A percentile compares a stretch with the other conserved stretches of the same genome.
phyloP scores from a whole-genome alignment of 139 green algal species.

The Tetraselmis chui region DNA sequence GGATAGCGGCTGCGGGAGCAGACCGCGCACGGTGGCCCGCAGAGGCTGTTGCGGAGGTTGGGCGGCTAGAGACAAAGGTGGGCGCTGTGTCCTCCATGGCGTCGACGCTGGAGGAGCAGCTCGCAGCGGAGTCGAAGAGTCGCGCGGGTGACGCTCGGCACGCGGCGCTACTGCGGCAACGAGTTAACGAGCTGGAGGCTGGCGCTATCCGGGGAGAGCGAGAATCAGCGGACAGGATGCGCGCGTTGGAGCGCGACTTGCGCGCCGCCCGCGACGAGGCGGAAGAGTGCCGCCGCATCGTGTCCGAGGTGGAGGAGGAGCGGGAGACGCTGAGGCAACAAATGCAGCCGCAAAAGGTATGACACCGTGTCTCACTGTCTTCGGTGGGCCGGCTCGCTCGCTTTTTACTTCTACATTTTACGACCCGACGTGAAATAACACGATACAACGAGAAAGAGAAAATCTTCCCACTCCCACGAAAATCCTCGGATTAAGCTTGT shows the following conservation, averaged over 20 bases:
- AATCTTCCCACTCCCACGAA: too few species aligned
- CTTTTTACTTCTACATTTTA: too few species aligned
- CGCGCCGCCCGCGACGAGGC: conserved; percentile 7
- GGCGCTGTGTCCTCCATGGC: conserved; percentile 15
- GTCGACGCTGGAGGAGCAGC: conserved; percentile 3
- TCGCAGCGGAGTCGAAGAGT: conserved; percentile 12
- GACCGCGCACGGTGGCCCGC: conserved; percentile 41
- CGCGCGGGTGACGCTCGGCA: neutral
- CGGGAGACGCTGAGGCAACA: neutral
- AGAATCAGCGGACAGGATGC: conserved; percentile 3
- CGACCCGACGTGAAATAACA: too few species aligned
- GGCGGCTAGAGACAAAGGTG: conserved; percentile 17
- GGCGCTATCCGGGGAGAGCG: conserved; percentile 7
- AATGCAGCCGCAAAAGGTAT: neutral
- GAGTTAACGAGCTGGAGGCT: conserved; percentile 5
- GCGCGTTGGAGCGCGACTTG: conserved; percentile 8
- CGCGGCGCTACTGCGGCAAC: neutral
- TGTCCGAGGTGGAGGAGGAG: conserved; percentile 13
- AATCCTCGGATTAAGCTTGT: too few species aligned
- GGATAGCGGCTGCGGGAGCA: conserved; percentile 22
- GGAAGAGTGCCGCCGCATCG: conserved; percentile 9
- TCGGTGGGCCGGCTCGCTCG: too few species aligned
- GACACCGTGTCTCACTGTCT: too few species aligned
- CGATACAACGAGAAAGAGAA: too few species aligned
- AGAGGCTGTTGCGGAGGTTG: conserved; percentile 36